Percentiles rank a stretch among this genome's conserved stretches.
Evolutionary conservation across 1,284 basidiomycete genomes (phyloP).

Genomic region (Coriolopsis trogii): DNA sequence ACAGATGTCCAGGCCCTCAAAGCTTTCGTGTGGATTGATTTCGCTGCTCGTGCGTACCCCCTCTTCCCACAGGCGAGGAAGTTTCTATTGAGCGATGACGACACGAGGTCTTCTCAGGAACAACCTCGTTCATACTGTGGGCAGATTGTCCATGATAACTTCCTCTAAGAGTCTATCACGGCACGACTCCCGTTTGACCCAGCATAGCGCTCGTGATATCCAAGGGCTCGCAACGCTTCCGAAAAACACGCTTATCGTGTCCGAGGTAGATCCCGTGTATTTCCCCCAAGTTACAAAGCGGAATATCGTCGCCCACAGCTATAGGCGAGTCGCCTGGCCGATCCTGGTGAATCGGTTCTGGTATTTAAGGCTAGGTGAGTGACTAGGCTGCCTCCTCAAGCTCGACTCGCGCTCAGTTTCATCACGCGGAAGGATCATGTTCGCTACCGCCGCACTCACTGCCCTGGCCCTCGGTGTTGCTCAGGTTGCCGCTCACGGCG

Average conservation of each 20-base stretch:
- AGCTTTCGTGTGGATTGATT: too few relatives aligned
- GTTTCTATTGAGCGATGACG: not conserved
- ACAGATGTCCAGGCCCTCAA: not conserved
- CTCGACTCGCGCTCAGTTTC: not conserved
- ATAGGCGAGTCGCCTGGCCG: too few relatives aligned
- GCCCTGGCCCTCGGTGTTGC: slow-evolving; percentile 16
- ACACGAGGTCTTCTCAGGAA: not conserved
- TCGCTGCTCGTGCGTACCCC: too few relatives aligned
- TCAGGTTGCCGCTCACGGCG: slow-evolving; percentile 40
- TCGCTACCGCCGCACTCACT: slow-evolving; percentile 11
- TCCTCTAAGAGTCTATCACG: not conserved
- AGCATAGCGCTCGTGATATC: slow-evolving; percentile 1
- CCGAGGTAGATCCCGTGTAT: slow-evolving; percentile 20
- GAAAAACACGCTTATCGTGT: not conserved
- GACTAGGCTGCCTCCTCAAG: too few relatives aligned
- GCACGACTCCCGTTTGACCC: not conserved
- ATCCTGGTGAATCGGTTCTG: too few relatives aligned
- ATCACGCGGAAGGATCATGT: slow-evolving; percentile 5
- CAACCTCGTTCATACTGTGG: not conserved
- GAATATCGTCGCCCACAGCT: slow-evolving; percentile 14
- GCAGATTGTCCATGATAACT: not conserved
- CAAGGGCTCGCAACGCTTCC: not conserved
- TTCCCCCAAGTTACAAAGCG: slow-evolving; percentile 12
- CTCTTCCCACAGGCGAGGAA: too few relatives aligned
- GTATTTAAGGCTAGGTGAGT: too few relatives aligned